Conservation (phyloP, 2,329 filamentous ascomycete species). For the Penicillium brasilianum region DNA sequence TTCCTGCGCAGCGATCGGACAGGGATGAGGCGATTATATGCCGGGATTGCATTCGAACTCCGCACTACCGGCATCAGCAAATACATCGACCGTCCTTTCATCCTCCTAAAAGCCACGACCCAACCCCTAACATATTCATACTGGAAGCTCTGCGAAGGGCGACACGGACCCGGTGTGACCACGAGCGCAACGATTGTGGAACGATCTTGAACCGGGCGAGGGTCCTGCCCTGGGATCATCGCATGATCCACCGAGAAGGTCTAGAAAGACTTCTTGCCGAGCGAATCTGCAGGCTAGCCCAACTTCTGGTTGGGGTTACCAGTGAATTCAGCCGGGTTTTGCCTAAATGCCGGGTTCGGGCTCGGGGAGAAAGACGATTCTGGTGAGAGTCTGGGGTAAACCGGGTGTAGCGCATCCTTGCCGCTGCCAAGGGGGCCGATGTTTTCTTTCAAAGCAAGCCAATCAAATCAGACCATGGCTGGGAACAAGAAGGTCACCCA, state of each 20-base stretch:
- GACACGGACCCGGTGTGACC: background rate
- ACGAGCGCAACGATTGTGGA: background rate
- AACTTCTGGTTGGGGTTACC: background rate
- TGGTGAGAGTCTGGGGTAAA: background rate
- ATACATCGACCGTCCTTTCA: background rate
- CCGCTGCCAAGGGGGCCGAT: background rate
- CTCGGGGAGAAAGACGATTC: background rate
- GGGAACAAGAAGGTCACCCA: background rate
- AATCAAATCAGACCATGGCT: background rate
- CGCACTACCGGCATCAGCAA: background rate
- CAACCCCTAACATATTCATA: too few species aligned
- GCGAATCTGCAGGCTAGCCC: slow-evolving; percentile 9
- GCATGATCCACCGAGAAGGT: background rate
- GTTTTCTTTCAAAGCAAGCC: background rate
- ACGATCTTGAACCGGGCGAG: background rate
- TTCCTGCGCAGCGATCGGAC: background rate
- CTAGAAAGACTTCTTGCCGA: background rate
- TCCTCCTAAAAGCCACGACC: background rate
- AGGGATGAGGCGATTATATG: background rate
- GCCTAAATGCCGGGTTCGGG: slow-evolving; percentile 5
- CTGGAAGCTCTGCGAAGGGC: background rate
- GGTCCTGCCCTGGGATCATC: slow-evolving; percentile 2
- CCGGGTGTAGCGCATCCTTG: background rate
- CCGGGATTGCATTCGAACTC: background rate
- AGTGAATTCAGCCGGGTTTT: slow-evolving; percentile 2